Conservation (phyloP, 1,284 basidiomycete genomes). For the Malassezia sp. region DNA sequence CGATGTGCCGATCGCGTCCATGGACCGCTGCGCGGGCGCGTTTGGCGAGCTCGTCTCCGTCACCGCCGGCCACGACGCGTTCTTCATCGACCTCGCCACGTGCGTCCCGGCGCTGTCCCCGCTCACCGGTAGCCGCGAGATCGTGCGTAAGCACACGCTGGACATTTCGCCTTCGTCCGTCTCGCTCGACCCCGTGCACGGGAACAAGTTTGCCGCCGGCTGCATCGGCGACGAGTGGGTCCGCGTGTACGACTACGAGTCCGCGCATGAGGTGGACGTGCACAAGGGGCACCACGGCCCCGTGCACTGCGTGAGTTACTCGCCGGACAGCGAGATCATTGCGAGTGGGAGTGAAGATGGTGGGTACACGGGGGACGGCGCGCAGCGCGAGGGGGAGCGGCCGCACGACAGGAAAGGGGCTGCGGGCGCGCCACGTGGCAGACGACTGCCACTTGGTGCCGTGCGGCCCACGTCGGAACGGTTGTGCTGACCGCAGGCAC, state of each 20-base stretch:
- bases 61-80: conserved; percentile 79
- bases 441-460: background rate
- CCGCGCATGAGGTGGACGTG: conserved; percentile 78
- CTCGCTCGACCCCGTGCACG: conserved; percentile 74
- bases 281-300: conserved; percentile 96
- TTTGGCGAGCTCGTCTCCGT: conserved; percentile 76
- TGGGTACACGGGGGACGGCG: too few species aligned
- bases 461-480: too few species aligned
- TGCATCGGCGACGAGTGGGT: conserved; percentile 88
- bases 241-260: conserved; percentile 69
- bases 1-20: conserved; percentile 71
- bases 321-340: conserved; percentile 95
- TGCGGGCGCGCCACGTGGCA: too few species aligned
- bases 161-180: conserved; percentile 65
- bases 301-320: conserved; percentile 83
- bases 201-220: conserved; percentile 88
- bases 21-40: conserved; percentile 65
- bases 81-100: conserved; percentile 56
- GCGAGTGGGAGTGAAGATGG: conserved; percentile 77
- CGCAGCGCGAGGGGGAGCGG: too few species aligned
- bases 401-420: too few species aligned
- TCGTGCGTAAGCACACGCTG: conserved; percentile 28
- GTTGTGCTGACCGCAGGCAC: too few species aligned
- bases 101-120: conserved; percentile 30
- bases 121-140: conserved; percentile 11